Evolutionary conservation across 1,284 basidiomycete genomes (phyloP), one percentile per base, ranked within the genome.

Genomic region (Rhizoctonia solani): DNA sequence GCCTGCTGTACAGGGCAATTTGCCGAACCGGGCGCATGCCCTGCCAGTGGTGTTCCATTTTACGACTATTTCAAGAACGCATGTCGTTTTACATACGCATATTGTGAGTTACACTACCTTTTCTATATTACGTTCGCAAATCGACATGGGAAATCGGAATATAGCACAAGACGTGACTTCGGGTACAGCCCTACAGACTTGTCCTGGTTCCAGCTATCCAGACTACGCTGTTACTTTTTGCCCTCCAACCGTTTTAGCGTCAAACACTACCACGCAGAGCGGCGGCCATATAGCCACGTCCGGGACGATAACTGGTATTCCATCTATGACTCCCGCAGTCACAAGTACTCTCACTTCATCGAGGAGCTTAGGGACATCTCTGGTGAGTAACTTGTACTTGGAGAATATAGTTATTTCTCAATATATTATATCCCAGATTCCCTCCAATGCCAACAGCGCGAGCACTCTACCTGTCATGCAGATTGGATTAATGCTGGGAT

Each of bases 51-150:
- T 32, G 56, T 59, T 29, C 42, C 42, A 44, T 59, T 23, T 49
- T 59, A 59, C 29, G 44, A 49, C 21, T 59, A 6, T 19, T 59
- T 59, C 56, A 59, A 59, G 56, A 59, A 49, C n/a, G 42, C 41
- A 13, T 59, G 56, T 30, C 56, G 42, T 16, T 59, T 59, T 49
- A 59, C 56, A 27, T 59, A 59, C 25, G 56, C 44, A 13, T 59
- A 59, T 29, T 32, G 56, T 59, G 56, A 59, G 56, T 49, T 6
- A 3, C 5, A 16, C 23, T 19, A n/a, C 13, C 2, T 21, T n/a
- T 19, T 13, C 16, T 19, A n/a, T 5, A 11, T 4, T 41, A 30
- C 11, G 8, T 16, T n/a, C 6, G 37, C 16, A 9, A 16, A 16
- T 21, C 46, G 5, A 23, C 27, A 27, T 3, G 11, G 25, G 13